Base-by-base conservation (phyloP, 208 protist species). In the Leptomonas seymouri region DNA sequence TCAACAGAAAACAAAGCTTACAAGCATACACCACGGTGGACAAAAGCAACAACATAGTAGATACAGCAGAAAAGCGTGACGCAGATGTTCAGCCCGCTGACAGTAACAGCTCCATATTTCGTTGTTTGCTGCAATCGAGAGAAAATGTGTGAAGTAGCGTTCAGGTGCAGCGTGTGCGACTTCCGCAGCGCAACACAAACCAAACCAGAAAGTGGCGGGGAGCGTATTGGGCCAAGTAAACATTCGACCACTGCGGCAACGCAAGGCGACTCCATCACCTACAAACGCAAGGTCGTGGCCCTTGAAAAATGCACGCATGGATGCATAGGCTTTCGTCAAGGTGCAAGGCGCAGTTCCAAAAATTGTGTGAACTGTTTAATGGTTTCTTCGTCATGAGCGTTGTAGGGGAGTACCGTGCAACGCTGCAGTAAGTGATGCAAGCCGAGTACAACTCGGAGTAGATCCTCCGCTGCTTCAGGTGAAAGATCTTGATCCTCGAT, bases 381-480 rank as follows among this genome's bases (percentile, higher is more conserved):
- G 25, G 53, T 55, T 14, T 34, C 49, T 28, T 76, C 56, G 42
- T 89, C 83, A 0, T 46, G n/a, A 0, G 69, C 53, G 27, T 45
- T 74, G 68, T 55, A 76, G 0, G 83, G 80, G 42, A 89, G 14
- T 15, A 89, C 61, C 3, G 73, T 76, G 60, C 55, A 84, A 14
- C 83, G 79, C 3, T 74, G 76, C 55, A 85, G 51, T 11, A 85
- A 25, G 9, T 71, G 64, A 36, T 84, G 49, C 12, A 86, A 44
- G 14, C 50, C 68, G 14, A 89, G 60, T 4, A 71, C 49, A 36
- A 56, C n/a, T 12, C 76, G 45, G 2, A 80, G 70, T 39, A 82
- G 30, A 21, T 31, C 48, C 49, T 71, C 57, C 34, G 66, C 63
- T 3, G 25, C 36, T 16, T 67, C 50, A 2, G 45, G 46, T 2